Evolutionary conservation across 176 grass and related monocot genomes (phyloP).

Genomic region (Cocos nucifera): DNA sequence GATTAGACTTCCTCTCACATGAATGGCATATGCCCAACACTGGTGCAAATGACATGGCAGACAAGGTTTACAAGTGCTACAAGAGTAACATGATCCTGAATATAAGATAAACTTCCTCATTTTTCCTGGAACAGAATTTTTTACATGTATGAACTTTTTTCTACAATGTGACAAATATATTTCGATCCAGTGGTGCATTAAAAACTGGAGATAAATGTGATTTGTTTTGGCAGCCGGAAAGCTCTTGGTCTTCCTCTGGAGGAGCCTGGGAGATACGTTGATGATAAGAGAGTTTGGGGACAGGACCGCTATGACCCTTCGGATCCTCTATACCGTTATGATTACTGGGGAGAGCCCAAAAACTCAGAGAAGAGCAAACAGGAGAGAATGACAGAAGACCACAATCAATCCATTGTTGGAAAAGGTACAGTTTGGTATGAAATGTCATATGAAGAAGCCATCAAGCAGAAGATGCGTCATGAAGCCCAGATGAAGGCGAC

Average conservation of each 20-base stretch:
- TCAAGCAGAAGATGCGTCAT: slow-evolving; percentile 19
- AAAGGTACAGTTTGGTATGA: slow-evolving; percentile 69
- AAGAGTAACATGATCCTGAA: too few species aligned
- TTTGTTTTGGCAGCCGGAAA: slow-evolving; percentile 43
- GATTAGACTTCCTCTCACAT: too few species aligned
- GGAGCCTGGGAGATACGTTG: slow-evolving; percentile 59
- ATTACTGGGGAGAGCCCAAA: slow-evolving; percentile 57
- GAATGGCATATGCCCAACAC: too few species aligned
- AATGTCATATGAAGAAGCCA: slow-evolving; percentile 53
- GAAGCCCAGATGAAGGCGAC: slow-evolving; percentile 23
- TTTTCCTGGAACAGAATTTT: too few species aligned
- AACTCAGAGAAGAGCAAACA: slow-evolving; percentile 54
- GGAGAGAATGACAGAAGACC: slow-evolving; percentile 36
- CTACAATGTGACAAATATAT: too few species aligned
- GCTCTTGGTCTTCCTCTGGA: slow-evolving; percentile 65
- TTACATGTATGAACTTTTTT: too few species aligned
- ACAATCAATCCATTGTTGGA: slow-evolving; percentile 47
- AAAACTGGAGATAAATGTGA: too few species aligned
- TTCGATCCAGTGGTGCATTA: too few species aligned
- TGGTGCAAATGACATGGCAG: too few species aligned
- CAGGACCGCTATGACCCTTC: slow-evolving; percentile 59
- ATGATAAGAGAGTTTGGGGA: slow-evolving; percentile 61
- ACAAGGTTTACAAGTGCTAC: too few species aligned
- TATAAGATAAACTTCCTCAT: too few species aligned
- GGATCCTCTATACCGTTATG: slow-evolving; percentile 62